phyloP scores from a whole-genome alignment of 179 eudicot genomes.

The Heliamphora pulchella region DNA sequence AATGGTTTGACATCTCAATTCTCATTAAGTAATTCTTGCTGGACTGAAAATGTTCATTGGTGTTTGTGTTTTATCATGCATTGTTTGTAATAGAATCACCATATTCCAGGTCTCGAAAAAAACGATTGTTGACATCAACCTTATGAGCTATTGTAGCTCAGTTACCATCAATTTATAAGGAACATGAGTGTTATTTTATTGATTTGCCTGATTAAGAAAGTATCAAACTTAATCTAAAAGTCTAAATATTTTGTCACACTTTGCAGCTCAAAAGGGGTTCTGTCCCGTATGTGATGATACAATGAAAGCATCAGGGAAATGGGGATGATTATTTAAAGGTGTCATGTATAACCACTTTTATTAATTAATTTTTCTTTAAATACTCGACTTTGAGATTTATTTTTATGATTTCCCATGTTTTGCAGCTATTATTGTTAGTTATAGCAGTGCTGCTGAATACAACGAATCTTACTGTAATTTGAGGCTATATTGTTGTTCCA shows the following conservation, averaged over 20 bases:
- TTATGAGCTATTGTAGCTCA: not conserved
- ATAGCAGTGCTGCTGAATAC: not conserved
- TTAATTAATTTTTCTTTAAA: not conserved
- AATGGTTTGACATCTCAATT: not conserved
- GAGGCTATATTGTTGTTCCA: not conserved
- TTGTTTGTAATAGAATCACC: not conserved
- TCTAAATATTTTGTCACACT: not conserved
- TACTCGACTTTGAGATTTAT: not conserved
- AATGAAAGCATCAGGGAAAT: not conserved
- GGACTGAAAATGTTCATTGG: not conserved
- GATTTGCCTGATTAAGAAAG: not conserved
- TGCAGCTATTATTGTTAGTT: not conserved
- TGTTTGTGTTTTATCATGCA: not conserved
- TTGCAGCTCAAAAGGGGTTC: conserved; percentile 78
- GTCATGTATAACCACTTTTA: not conserved
- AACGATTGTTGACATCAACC: not conserved
- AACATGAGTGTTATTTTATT: not conserved
- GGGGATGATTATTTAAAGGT: not conserved
- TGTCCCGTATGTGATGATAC: conserved; percentile 27
- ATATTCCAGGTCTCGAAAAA: not conserved
- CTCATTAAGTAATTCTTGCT: not conserved
- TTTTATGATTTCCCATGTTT: not conserved
- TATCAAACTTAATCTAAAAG: not conserved
- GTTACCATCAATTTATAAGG: too few species aligned
- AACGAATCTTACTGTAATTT: not conserved